Conservation (phyloP, 306 rosid species). For the Casuarina cunninghamiana region DNA sequence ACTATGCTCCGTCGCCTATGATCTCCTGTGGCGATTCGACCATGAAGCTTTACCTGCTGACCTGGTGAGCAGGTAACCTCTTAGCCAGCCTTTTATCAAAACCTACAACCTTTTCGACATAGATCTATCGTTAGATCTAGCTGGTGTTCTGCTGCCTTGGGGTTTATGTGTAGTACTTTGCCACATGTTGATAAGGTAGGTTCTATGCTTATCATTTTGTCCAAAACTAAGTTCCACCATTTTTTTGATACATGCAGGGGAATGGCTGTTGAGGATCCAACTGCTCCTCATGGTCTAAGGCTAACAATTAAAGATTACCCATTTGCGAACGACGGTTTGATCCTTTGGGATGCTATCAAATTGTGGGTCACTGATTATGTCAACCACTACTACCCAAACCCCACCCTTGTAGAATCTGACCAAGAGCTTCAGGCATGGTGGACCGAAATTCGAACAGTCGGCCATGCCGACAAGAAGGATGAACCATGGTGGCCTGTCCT, state of each 20-base stretch:
- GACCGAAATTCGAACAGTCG: conserved; percentile 63
- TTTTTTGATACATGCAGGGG: conserved; percentile 26
- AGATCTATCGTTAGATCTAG: no score
- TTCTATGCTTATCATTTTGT: no score
- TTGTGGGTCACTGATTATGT: conserved; percentile 70
- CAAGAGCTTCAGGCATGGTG: conserved; percentile 84
- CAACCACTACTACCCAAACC: conserved; percentile 49
- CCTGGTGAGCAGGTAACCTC: conserved; percentile 58
- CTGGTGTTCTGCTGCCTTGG: no score
- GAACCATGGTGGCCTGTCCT: conserved; percentile 83
- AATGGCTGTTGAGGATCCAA: conserved; percentile 66
- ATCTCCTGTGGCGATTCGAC: conserved; percentile 68
- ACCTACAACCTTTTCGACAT: no score
- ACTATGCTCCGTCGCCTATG: conserved; percentile 63
- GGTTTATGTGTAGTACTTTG: neutral
- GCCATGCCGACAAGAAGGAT: conserved; percentile 74
- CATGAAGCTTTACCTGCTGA: conserved; percentile 67
- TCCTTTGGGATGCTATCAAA: conserved; percentile 64
- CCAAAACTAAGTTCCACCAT: no score
- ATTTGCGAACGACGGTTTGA: conserved; percentile 69
- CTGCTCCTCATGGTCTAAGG: conserved; percentile 65
- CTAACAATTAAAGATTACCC: conserved; percentile 71
- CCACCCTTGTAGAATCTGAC: conserved; percentile 40
- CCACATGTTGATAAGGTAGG: no score
- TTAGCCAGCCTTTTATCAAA: neutral